Percentiles rank a stretch among this genome's conserved stretches.
phyloP scores from a whole-genome alignment of 257 asterid genomes.

The Thymus quinquecostatus region DNA sequence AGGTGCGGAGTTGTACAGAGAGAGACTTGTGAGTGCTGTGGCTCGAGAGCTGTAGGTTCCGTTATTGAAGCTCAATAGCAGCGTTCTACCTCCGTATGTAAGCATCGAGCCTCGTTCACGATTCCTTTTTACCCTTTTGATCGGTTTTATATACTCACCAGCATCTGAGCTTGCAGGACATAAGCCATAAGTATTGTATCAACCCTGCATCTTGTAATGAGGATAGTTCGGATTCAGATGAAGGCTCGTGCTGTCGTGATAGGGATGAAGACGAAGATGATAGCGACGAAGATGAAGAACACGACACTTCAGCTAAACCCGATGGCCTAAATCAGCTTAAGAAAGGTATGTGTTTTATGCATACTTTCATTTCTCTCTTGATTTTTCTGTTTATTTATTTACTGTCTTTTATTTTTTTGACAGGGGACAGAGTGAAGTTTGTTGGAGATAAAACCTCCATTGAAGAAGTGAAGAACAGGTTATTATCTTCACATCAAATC shows the following conservation, averaged over 20 bases:
- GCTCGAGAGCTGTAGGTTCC: slow-evolving; percentile 76
- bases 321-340: not conserved
- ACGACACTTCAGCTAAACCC: not conserved
- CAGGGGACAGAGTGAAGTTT: slow-evolving; percentile 83
- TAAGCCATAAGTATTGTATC: not conserved
- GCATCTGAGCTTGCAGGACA: not conserved
- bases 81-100: slow-evolving; percentile 62
- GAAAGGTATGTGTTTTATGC: not conserved
- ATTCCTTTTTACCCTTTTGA: too few relatives aligned
- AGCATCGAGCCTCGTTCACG: too few relatives aligned
- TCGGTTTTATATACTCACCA: not conserved
- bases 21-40: slow-evolving; percentile 79
- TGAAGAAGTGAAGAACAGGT: slow-evolving; percentile 73
- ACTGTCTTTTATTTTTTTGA: slow-evolving; percentile 18
- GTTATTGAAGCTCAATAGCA: slow-evolving; percentile 72
- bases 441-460: slow-evolving; percentile 53
- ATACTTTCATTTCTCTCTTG: not conserved
- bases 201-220: too few relatives aligned
- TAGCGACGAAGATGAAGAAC: not conserved
- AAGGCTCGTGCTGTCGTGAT: too few relatives aligned
- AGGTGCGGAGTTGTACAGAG: slow-evolving; percentile 83
- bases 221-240: too few relatives aligned
- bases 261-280: not conserved
- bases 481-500: slow-evolving; percentile 8
- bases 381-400: too few relatives aligned